phyloP scores from a whole-genome alignment of 192 early-diverging fungal genomes.

The Coemansia sp. region DNA sequence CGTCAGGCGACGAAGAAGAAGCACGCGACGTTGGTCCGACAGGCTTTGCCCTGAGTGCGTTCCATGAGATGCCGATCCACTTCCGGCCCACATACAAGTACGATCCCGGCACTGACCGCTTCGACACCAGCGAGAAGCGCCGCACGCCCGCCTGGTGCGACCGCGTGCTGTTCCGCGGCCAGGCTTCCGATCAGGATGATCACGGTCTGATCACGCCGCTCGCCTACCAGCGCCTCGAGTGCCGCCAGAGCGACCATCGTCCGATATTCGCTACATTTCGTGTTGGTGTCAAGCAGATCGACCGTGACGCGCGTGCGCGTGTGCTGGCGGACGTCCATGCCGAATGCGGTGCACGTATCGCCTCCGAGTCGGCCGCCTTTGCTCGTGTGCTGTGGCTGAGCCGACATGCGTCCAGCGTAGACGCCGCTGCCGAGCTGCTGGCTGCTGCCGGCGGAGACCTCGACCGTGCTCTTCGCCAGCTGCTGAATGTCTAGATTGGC shows the following conservation, averaged over 20 bases:
- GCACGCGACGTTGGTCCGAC: conserved; percentile 50
- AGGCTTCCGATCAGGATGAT: conserved; percentile 15
- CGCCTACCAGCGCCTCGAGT: conserved; percentile 69
- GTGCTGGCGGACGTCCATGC: conserved; percentile 55
- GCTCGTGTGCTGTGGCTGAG: conserved; percentile 44
- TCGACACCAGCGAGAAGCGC: conserved; percentile 92
- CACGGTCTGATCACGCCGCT: conserved; percentile 39
- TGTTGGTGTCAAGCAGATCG: conserved; percentile 61
- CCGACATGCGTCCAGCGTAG: conserved; percentile 24
- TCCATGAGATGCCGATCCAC: conserved; percentile 70
- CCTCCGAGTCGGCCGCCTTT: conserved; percentile 34
- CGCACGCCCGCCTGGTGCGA: conserved; percentile 96
- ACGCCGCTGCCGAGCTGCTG: conserved; percentile 22
- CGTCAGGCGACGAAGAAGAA: conserved; percentile 35
- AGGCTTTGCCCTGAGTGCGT: conserved; percentile 73
- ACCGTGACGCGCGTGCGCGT: conserved; percentile 52
- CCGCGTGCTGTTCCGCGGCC: conserved; percentile 72
- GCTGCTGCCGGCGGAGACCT: conserved; percentile 28
- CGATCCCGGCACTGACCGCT: conserved; percentile 77
- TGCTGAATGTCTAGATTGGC: background rate
- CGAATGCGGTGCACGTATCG: conserved; percentile 48
- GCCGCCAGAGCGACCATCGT: conserved; percentile 78
- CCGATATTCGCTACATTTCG: conserved; percentile 75
- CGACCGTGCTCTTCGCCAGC: conserved; percentile 17
- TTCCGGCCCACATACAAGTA: conserved; percentile 99